phyloP scores from a whole-genome alignment of 805 yeast genomes.

The Candida coleopterorum region DNA sequence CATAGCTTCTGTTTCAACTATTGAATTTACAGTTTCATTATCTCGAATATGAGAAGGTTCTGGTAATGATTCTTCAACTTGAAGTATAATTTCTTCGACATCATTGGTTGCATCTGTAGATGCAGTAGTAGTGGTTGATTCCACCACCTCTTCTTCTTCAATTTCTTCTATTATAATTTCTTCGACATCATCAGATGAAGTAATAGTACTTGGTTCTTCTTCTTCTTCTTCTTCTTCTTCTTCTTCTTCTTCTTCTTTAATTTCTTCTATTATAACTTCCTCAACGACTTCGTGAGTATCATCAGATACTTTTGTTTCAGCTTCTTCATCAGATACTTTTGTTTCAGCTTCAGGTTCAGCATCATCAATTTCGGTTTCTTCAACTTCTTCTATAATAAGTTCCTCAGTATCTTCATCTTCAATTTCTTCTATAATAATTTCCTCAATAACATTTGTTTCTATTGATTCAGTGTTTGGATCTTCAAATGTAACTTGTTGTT shows the following conservation, averaged over 20 bases:
- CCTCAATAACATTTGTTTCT: constrained; percentile 3
- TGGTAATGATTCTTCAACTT: not conserved
- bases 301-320: not conserved
- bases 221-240: constrained; percentile 7
- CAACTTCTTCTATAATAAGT: constrained; percentile 1
- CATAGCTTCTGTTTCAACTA: constrained; percentile 3
- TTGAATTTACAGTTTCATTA: constrained; percentile 9
- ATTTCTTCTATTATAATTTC: constrained; percentile 8
- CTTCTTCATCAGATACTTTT: not conserved
- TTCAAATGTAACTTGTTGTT: not conserved
- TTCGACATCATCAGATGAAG: constrained; percentile 9
- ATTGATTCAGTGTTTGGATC: not conserved
- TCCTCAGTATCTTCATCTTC: constrained; percentile 8
- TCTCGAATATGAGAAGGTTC: constrained; percentile 1
- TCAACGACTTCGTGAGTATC: constrained; percentile 4
- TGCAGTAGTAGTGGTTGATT: not conserved
- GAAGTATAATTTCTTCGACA: too few relatives aligned
- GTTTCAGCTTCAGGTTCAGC: not conserved
- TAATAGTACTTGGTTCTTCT: not conserved
- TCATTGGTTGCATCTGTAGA: too few relatives aligned
- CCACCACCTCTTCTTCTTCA: constrained; percentile 3
- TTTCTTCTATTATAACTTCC: constrained; percentile 3
- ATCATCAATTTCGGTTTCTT: constrained; percentile 3
- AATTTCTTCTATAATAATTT: constrained; percentile 4
- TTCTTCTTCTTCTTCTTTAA: constrained; percentile 6